Percentiles rank a stretch among this genome's conserved stretches.
Conservation (phyloP, 495 filamentous ascomycete species). For the Penicillium daleae region DNA sequence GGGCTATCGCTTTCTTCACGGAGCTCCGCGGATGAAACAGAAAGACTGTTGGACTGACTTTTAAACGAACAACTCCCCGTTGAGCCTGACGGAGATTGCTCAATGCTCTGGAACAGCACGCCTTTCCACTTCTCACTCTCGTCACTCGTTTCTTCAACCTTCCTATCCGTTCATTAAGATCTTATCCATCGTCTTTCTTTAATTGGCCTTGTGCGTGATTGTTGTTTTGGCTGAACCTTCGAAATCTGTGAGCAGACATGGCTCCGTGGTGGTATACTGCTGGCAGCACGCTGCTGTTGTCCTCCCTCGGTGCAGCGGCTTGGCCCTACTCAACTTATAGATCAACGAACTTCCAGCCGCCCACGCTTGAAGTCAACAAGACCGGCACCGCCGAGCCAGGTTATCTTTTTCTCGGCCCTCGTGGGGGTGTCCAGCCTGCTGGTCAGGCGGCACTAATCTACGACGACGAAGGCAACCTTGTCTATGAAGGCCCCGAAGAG, state of each 20-base stretch:
- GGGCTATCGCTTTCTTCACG: conserved; percentile 1
- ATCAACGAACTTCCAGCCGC: conserved; percentile 36
- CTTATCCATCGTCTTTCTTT: neutral
- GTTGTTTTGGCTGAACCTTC: neutral
- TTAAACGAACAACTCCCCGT: conserved; percentile 5
- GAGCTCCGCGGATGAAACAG: neutral
- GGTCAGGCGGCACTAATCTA: conserved; percentile 42
- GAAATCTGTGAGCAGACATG: conserved; percentile 9
- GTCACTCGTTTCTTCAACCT: conserved; percentile 16
- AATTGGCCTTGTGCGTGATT: neutral
- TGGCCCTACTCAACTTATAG: conserved; percentile 34
- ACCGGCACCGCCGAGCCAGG: conserved; percentile 36
- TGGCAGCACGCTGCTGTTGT: conserved; percentile 32
- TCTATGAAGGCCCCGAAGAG: conserved; percentile 40
- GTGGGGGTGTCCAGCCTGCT: conserved; percentile 29
- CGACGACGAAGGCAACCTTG: conserved; percentile 36
- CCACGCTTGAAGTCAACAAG: conserved; percentile 35
- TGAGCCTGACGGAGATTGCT: neutral
- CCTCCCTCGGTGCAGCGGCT: conserved; percentile 25
- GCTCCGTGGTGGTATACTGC: conserved; percentile 26
- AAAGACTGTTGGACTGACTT: neutral
- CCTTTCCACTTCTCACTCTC: conserved; percentile 13
- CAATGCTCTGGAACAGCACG: neutral
- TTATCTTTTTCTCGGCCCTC: conserved; percentile 42
- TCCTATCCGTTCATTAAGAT: conserved; percentile 7